These are phyloP conservation scores for Plasmodium gallinaceum DNA, from an alignment of 169 alveolate species.

Conservation along the genomic window DNA sequence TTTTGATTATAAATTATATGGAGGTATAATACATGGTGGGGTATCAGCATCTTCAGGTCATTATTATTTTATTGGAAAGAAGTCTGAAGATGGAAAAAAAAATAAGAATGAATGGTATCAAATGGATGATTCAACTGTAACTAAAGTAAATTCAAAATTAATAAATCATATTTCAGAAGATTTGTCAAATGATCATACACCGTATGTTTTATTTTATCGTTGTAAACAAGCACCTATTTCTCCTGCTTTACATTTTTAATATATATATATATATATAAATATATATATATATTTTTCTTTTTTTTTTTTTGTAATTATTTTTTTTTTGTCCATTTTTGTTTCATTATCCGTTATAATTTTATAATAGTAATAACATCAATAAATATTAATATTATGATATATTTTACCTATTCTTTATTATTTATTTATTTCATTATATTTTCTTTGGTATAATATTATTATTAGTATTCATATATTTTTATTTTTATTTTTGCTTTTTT, in stretches of 20 bases:
- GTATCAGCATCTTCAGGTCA: constrained; percentile 86
- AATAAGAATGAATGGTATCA: constrained; percentile 77
- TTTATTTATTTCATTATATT: neutral
- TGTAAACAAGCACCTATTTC: constrained; percentile 86
- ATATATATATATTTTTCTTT: neutral
- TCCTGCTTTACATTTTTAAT: constrained; percentile 56
- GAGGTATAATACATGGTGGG: constrained; percentile 87
- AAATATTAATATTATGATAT: neutral
- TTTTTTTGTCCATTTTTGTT: neutral
- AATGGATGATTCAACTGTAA: constrained; percentile 81
- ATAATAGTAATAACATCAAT: no score
- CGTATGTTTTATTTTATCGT: constrained; percentile 85
- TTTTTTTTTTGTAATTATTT: neutral
- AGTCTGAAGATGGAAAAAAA: constrained; percentile 78
- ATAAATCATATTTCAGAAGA: constrained; percentile 80
- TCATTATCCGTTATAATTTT: no score
- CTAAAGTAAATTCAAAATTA: constrained; percentile 50
- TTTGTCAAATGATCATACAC: constrained; percentile 81
- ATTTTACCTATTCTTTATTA: neutral
- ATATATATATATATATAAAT: neutral
- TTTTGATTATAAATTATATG: constrained; percentile 85
- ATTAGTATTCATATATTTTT: no score
- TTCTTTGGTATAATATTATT: neutral
- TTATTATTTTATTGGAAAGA: constrained; percentile 88
- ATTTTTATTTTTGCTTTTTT: no score